These are phyloP conservation scores for Asterionellopsis glacialis DNA, from an alignment of 108 stramenopile genomes.

Conservation along the genomic window DNA sequence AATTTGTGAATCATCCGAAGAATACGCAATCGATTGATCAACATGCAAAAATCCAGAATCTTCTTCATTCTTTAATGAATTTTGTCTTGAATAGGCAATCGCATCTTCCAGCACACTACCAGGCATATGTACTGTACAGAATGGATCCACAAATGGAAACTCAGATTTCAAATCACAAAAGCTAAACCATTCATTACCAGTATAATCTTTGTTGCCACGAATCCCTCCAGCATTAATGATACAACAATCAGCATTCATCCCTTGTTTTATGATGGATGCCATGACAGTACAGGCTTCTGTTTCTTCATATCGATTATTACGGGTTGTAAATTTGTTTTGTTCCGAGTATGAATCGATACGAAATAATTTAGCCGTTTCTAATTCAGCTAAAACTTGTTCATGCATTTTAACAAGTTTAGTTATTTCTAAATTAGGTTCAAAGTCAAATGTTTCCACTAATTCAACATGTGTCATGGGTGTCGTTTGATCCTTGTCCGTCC, in stretches of 20 bases:
- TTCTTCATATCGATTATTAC: slow-evolving; percentile 26
- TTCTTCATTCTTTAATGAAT: no score
- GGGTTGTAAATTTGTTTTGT: slow-evolving; percentile 15
- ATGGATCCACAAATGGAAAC: slow-evolving; percentile 28
- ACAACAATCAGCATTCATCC: slow-evolving; percentile 23
- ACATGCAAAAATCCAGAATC: no score
- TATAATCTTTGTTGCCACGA: slow-evolving; percentile 25
- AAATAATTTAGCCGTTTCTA: slow-evolving; percentile 30
- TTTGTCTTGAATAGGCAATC: slow-evolving; percentile 25
- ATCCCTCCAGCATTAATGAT: slow-evolving; percentile 44
- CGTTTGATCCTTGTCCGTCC: slow-evolving; percentile 6
- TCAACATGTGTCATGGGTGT: slow-evolving; percentile 13
- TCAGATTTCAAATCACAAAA: slow-evolving; percentile 41
- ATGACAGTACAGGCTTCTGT: slow-evolving; percentile 22
- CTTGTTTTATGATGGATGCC: slow-evolving; percentile 20
- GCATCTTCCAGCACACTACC: slow-evolving; percentile 33
- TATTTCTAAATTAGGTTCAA: slow-evolving; percentile 15
- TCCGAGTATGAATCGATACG: slow-evolving; percentile 4
- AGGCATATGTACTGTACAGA: slow-evolving; percentile 21
- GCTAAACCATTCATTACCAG: slow-evolving; percentile 24
- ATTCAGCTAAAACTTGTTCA: slow-evolving; percentile 18
- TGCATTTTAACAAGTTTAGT: slow-evolving; percentile 16
- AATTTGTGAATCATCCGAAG: slow-evolving; percentile 1
- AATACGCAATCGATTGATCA: no score
- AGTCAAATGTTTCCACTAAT: slow-evolving; percentile 14